Evolutionary conservation across 345 rosid species (phyloP).

Genomic region (Moricandia moricandioides): DNA sequence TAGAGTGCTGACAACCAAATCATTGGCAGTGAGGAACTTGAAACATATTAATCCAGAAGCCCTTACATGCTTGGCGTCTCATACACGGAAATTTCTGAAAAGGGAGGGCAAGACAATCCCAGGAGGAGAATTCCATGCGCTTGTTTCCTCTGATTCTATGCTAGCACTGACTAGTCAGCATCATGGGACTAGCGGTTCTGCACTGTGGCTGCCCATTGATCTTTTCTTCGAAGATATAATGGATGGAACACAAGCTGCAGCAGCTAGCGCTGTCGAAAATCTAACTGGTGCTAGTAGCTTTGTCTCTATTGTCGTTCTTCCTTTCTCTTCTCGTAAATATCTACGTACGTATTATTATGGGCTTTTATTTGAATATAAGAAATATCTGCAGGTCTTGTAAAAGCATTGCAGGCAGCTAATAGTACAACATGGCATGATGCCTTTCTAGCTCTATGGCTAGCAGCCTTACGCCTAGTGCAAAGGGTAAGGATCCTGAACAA

Average conservation of each 20-base stretch:
- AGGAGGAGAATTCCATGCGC: constrained; percentile 56
- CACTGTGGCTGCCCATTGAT: constrained; percentile 93
- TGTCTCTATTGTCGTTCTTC: constrained; percentile 26
- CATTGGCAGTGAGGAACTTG: constrained; percentile 60
- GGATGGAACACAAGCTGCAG: constrained; percentile 78
- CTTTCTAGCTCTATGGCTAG: constrained; percentile 87
- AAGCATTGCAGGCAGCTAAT: constrained; percentile 82
- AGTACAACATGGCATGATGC: constrained; percentile 84
- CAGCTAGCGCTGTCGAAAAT: constrained; percentile 63
- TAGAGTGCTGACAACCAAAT: constrained; percentile 59
- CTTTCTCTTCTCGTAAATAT: constrained; percentile 12
- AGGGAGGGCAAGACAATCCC: constrained; percentile 50
- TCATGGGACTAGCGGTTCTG: constrained; percentile 65
- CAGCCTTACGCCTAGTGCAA: constrained; percentile 91
- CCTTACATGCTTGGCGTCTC: constrained; percentile 60
- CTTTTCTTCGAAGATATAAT: constrained; percentile 88
- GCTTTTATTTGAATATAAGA: constrained; percentile 31
- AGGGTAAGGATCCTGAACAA: constrained; percentile 59
- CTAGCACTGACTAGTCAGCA: constrained; percentile 63
- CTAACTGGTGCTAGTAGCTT: constrained; percentile 59
- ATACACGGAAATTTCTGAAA: constrained; percentile 41
- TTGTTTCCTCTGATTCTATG: constrained; percentile 52
- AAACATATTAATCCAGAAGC: constrained; percentile 54
- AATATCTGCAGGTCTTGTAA: constrained; percentile 75
- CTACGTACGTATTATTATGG: background rate